phyloP scores from a whole-genome alignment of 805 yeast species.

The Blastobotrys attinorum region DNA sequence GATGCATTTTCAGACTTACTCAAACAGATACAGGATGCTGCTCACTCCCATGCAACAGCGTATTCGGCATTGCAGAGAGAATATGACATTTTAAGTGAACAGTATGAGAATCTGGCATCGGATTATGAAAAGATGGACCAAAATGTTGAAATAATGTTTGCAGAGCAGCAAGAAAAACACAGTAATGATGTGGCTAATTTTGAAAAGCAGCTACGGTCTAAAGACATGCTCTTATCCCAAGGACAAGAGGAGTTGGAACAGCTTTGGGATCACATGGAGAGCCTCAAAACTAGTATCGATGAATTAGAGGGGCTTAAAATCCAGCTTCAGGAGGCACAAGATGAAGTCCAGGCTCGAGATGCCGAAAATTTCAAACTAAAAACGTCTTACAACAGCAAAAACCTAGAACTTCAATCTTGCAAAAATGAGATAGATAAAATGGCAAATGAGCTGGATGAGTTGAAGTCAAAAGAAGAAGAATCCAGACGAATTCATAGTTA shows the following conservation, averaged over 20 bases:
- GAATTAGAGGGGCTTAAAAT: conserved; percentile 1
- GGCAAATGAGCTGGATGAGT: background rate
- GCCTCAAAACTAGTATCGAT: background rate
- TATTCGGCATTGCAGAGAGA: background rate
- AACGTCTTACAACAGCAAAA: background rate
- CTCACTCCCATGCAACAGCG: background rate
- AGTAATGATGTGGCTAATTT: background rate
- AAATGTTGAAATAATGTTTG: background rate
- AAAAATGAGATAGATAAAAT: background rate
- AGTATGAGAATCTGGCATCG: background rate
- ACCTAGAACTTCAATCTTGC: conserved; percentile 1
- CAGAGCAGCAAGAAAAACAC: background rate
- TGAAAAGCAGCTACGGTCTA: background rate
- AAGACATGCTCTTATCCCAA: background rate
- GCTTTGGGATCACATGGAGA: conserved; percentile 1
- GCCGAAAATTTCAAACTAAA: background rate
- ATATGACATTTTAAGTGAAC: background rate
- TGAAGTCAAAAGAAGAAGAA: background rate
- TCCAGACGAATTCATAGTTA: background rate
- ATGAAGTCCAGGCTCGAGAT: background rate
- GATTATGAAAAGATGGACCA: background rate
- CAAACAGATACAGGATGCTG: conserved; percentile 3
- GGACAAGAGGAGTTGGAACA: conserved; percentile 1
- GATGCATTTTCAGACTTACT: background rate
- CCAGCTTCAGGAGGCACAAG: background rate